A percentile compares a stretch with the other conserved stretches of the same genome.
phyloP scores from a whole-genome alignment of 805 yeast genomes.

The Ogataea neopini region DNA sequence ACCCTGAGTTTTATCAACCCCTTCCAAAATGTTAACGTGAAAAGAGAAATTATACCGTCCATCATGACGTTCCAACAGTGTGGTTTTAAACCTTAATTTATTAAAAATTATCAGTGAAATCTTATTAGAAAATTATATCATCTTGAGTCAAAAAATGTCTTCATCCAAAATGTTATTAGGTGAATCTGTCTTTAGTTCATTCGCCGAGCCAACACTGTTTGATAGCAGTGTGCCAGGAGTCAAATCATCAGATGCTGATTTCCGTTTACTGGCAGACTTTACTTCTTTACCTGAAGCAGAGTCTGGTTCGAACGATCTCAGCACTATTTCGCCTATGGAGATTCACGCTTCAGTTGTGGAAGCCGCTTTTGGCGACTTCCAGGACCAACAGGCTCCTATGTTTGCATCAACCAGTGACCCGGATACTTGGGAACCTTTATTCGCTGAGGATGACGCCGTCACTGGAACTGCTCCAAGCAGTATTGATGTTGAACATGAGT shows the following conservation, averaged over 20 bases:
- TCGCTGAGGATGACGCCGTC: slow-evolving; percentile 39
- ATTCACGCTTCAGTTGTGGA: slow-evolving; percentile 54
- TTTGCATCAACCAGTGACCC: slow-evolving; percentile 52
- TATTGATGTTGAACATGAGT: background rate
- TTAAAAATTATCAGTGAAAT: slow-evolving; percentile 6
- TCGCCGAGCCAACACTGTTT: slow-evolving; percentile 14
- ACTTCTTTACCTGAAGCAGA: background rate
- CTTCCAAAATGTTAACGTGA: slow-evolving; percentile 28
- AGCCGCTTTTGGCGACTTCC: slow-evolving; percentile 45
- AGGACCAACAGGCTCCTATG: slow-evolving; percentile 51
- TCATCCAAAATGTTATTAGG: slow-evolving; percentile 33
- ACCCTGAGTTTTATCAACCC: slow-evolving; percentile 15
- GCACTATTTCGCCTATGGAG: slow-evolving; percentile 49
- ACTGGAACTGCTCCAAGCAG: background rate
- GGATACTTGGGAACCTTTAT: slow-evolving; percentile 58
- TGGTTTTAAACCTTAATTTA: slow-evolving; percentile 7
- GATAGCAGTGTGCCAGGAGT: background rate
- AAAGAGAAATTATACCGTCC: slow-evolving; percentile 22
- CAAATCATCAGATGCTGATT: slow-evolving; percentile 1
- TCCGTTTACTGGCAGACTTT: background rate
- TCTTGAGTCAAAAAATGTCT: slow-evolving; percentile 15
- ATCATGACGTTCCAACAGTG: slow-evolving; percentile 26
- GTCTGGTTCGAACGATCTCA: background rate
- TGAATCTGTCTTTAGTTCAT: slow-evolving; percentile 35
- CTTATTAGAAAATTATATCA: slow-evolving; percentile 11